phyloP scores from a whole-genome alignment of 2,329 filamentous ascomycete genomes.

The Aspergillus tanneri region DNA sequence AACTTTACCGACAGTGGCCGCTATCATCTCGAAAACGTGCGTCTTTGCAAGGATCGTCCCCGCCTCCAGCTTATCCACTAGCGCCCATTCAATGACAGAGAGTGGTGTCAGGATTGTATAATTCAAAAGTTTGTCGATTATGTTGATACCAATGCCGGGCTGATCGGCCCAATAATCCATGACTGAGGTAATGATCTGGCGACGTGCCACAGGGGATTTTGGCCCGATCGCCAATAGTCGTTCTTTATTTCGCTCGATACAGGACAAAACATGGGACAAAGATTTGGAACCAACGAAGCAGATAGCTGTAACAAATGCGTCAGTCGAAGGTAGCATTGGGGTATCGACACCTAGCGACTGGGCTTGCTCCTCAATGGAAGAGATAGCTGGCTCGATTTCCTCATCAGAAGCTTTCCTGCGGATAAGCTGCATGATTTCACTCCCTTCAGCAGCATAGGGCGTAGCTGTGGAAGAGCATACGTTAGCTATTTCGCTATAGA shows the following conservation, averaged over 20 bases:
- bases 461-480: constrained; percentile 53
- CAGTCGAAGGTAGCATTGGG: constrained; percentile 79
- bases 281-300: constrained; percentile 94
- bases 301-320: constrained; percentile 90
- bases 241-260: constrained; percentile 91
- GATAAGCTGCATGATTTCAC: constrained; percentile 74
- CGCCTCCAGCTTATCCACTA: constrained; percentile 64
- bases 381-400: constrained; percentile 78
- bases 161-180: constrained; percentile 93
- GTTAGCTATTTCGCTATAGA: neutral
- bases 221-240: constrained; percentile 77
- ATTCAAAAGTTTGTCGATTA: constrained; percentile 95
- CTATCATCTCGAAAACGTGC: constrained; percentile 86
- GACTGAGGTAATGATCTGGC: constrained; percentile 86
- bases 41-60: constrained; percentile 69
- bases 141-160: constrained; percentile 85
- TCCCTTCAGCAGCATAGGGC: constrained; percentile 81
- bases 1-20: constrained; percentile 85
- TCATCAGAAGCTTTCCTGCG: constrained; percentile 82
- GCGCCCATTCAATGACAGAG: constrained; percentile 85
- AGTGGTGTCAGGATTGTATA: constrained; percentile 89
- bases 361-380: constrained; percentile 77
- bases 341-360: constrained; percentile 66
- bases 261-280: constrained; percentile 90
- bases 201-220: constrained; percentile 70